Conservation (phyloP, 352 stramenopile species). For the Globisporangium megalacanthum region DNA sequence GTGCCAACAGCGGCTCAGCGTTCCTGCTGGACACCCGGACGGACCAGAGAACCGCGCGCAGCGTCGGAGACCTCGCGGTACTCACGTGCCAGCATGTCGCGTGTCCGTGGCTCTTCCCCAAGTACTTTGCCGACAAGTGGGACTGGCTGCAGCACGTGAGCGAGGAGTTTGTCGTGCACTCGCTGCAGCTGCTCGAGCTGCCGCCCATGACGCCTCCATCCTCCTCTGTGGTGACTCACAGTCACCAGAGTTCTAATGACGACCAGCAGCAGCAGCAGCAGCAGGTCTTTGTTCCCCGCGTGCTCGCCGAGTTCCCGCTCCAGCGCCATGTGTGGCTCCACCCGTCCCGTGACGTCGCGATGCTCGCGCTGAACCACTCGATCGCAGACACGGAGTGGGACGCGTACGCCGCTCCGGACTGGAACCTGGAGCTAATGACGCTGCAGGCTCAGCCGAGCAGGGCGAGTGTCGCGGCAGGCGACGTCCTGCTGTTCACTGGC, state of each 20-base stretch:
- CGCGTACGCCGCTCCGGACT: constrained; percentile 13
- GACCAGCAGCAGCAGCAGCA: neutral
- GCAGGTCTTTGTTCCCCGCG: constrained; percentile 17
- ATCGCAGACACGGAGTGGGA: constrained; percentile 18
- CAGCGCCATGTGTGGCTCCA: constrained; percentile 46
- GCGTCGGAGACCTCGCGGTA: constrained; percentile 20
- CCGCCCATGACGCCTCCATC: constrained; percentile 4
- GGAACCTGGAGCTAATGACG: constrained; percentile 30
- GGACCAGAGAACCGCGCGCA: neutral
- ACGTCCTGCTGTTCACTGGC: constrained; percentile 44
- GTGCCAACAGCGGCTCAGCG: constrained; percentile 46
- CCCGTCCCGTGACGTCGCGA: constrained; percentile 45
- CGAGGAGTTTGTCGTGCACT: constrained; percentile 67
- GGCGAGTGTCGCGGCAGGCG: constrained; percentile 20
- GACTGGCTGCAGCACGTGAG: constrained; percentile 81
- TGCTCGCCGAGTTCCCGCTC: constrained; percentile 58
- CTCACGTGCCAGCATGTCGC: constrained; percentile 80
- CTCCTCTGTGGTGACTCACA: neutral
- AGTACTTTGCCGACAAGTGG: constrained; percentile 74
- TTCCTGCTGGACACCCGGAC: constrained; percentile 35
- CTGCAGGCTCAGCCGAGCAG: constrained; percentile 14
- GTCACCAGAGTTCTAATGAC: neutral
- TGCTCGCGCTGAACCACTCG: constrained; percentile 44
- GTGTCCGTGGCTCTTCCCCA: constrained; percentile 73
- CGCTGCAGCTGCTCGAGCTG: constrained; percentile 51